phyloP scores from a whole-genome alignment of 345 rosid species.

The Pistacia atlantica region DNA sequence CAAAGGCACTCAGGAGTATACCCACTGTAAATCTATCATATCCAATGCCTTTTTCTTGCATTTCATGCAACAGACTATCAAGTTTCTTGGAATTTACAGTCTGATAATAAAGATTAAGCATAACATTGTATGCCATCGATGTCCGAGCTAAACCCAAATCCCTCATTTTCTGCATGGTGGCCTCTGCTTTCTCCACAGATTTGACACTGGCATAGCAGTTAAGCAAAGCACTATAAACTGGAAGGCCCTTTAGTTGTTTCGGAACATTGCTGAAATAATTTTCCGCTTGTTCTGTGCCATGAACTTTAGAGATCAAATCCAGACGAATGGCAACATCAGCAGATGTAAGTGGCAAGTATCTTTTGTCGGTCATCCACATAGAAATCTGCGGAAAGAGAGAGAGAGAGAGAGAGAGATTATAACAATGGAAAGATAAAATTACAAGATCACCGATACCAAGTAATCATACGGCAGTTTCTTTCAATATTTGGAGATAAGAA shows the following conservation, averaged over 20 bases:
- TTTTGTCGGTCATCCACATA: constrained; percentile 46
- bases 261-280: constrained; percentile 34
- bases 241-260: constrained; percentile 5
- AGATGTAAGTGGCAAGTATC: constrained; percentile 8
- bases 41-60: constrained; percentile 31
- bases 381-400: constrained; percentile 30
- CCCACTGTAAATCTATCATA: constrained; percentile 19
- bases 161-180: constrained; percentile 36
- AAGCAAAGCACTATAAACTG: constrained; percentile 39
- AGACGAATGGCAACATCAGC: constrained; percentile 35
- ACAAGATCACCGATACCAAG: too few species aligned
- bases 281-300: constrained; percentile 41
- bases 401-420: not conserved
- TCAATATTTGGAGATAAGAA: too few species aligned
- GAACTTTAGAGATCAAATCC: constrained; percentile 44
- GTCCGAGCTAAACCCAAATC: constrained; percentile 24
- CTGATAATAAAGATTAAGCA: constrained; percentile 33
- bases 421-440: not conserved
- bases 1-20: constrained; percentile 32
- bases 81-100: constrained; percentile 33
- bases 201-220: constrained; percentile 33
- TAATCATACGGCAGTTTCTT: too few species aligned
- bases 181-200: constrained; percentile 44
- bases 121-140: constrained; percentile 19
- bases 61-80: constrained; percentile 26